Evolutionary conservation across 352 stramenopile genomes (phyloP), one percentile per base, ranked within the genome.

Genomic region (Phytophthora cryptogea): DNA sequence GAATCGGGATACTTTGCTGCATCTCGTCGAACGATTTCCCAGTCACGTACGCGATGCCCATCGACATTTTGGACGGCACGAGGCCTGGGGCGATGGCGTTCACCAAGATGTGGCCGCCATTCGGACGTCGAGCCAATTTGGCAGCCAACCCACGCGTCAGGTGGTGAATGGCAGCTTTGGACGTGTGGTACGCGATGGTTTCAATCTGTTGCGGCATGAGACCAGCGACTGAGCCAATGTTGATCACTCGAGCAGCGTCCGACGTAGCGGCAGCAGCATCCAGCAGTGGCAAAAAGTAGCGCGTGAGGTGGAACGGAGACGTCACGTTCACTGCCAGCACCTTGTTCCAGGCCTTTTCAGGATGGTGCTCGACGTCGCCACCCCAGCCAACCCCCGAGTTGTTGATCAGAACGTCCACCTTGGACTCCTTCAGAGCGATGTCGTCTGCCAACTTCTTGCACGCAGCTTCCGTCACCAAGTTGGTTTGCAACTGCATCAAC

Each of bases 311-410:
- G 70, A 98, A 99, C 1, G 96, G 70, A 13, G 89, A 83, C 70
- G 97, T 98, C 54, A 99, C 90, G 70, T 99, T 99, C 53, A 98
- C 47, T 43, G 92, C 80, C 11, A 98, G 74, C 5, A 98, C 89
- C 49, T 95, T 92, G 53, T 97, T 83, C 81, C 92, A 99, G 45
- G 50, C 77, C 61, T 43, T 81, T 55, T 59, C 23, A 64, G 43
- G n/a, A 41, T 46, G 7, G 48, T 61, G 0, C 57, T 59, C 13
- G 13, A 27, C 45, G 20, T 23, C 20, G 20, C 20, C 20, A 23
- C 20, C 20, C 20, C 20, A 23, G 20, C 65, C 65, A 30, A 60
- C 48, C 3, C 57, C 79, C 71, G 91, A 95, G 78, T 98, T 98
- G 78, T 99, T 98, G 54, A 98, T 71, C 3, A 98, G 74, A 37